Evolutionary conservation across 2,329 filamentous ascomycete species (phyloP).

Genomic region (Pyricularia pennisetigena): DNA sequence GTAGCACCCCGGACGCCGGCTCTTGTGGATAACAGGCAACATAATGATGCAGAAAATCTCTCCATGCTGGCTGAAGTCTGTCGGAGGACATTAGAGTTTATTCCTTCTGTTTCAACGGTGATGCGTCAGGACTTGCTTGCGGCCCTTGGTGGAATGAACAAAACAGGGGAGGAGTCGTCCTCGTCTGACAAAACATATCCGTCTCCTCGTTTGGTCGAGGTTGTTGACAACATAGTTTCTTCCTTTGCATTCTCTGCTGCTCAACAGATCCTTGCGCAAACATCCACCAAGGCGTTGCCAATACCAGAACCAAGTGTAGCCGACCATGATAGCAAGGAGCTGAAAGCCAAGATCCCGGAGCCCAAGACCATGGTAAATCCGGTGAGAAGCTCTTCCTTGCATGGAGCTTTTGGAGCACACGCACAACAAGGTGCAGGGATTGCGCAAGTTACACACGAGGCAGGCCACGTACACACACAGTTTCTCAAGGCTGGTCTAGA

Average conservation of each 20-base stretch:
- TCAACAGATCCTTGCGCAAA: conserved; percentile 68
- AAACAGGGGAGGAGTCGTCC: conserved; percentile 14
- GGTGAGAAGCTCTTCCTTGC: conserved; percentile 52
- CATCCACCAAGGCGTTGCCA: conserved; percentile 56
- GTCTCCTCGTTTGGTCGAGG: conserved; percentile 32
- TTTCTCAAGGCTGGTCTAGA: conserved; percentile 60
- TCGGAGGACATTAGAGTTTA: conserved; percentile 71
- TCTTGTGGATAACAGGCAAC: conserved; percentile 30
- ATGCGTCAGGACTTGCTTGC: conserved; percentile 68
- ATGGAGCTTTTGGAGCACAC: conserved; percentile 26
- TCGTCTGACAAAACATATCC: conserved; percentile 13
- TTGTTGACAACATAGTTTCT: conserved; percentile 64
- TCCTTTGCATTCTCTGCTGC: conserved; percentile 72
- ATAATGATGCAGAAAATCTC: conserved; percentile 63
- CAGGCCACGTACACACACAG: conserved; percentile 29
- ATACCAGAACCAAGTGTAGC: conserved; percentile 46
- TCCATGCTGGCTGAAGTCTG: conserved; percentile 79
- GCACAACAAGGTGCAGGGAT: conserved; percentile 36
- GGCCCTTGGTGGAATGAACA: conserved; percentile 29
- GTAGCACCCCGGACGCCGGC: conserved; percentile 39
- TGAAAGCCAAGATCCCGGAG: conserved; percentile 53
- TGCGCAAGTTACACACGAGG: conserved; percentile 37
- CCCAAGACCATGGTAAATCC: conserved; percentile 65
- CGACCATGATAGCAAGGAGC: conserved; percentile 42
- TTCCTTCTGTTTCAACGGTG: conserved; percentile 68